Evolutionary conservation across 805 yeast species (phyloP).

Genomic region (Candida orba): DNA sequence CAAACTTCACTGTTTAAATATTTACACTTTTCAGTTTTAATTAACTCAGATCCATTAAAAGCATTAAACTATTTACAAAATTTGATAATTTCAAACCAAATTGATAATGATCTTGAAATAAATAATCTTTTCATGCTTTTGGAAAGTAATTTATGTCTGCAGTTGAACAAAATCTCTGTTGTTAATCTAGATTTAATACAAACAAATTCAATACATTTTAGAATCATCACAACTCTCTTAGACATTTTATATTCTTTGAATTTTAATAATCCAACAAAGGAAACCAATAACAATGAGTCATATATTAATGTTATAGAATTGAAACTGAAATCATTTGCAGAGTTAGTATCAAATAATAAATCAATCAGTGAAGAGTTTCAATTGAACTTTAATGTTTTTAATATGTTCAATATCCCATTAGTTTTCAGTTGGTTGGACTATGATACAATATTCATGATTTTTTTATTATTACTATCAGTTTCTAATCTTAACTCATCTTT

Average conservation of each 20-base stretch:
- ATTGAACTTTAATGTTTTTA: conserved; percentile 1
- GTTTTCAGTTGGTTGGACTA: conserved; percentile 6
- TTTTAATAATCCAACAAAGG: neutral
- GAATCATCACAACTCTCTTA: neutral
- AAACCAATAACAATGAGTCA: neutral
- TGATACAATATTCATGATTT: conserved; percentile 3
- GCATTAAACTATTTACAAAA: conserved; percentile 5
- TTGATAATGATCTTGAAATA: conserved; percentile 3
- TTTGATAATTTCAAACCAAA: neutral
- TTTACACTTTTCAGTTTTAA: conserved; percentile 1
- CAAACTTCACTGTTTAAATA: conserved; percentile 4
- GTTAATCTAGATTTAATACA: neutral
- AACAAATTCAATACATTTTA: neutral
- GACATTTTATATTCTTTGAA: conserved; percentile 2
- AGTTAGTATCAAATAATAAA: conserved; percentile 1
- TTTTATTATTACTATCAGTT: conserved; percentile 10
- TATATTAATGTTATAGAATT: neutral
- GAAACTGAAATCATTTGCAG: conserved; percentile 5
- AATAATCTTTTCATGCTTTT: conserved; percentile 4
- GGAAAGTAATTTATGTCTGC: conserved; percentile 1
- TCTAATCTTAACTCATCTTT: conserved; percentile 11
- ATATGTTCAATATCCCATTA: neutral
- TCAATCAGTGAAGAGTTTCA: neutral
- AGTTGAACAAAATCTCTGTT: conserved; percentile 1
- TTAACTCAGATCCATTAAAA: conserved; percentile 3